phyloP scores from a whole-genome alignment of 1,139 yeast species.

The Suhomyces bolitotheri region DNA sequence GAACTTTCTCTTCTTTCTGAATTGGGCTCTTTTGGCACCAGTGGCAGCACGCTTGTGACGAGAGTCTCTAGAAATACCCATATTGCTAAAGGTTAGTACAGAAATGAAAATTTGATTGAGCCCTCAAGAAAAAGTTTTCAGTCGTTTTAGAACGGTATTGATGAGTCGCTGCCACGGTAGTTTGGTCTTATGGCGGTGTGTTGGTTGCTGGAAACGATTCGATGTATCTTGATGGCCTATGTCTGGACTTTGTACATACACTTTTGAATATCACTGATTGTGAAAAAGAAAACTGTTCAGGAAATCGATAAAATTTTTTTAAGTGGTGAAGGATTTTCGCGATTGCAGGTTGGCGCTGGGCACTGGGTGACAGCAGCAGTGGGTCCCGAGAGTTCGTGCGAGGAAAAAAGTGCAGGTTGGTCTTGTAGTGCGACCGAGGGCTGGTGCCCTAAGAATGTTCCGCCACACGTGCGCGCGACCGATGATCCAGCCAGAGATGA shows the following conservation, averaged over 20 bases:
- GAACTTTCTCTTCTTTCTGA: constrained; percentile 99
- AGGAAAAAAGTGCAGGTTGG: background rate
- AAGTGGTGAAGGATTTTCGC: constrained; percentile 6
- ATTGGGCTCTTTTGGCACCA: constrained; percentile 99
- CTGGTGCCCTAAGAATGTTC: no score
- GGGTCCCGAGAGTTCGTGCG: background rate
- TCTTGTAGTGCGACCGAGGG: background rate
- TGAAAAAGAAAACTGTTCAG: constrained; percentile 14
- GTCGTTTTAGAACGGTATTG: no score
- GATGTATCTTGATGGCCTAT: no score
- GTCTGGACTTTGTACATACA: constrained; percentile 15
- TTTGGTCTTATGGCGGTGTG: constrained; percentile 1
- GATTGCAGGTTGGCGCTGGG: constrained; percentile 10
- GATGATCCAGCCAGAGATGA: no score
- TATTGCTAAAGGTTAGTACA: constrained; percentile 41
- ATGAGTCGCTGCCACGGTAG: no score
- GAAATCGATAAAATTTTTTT: constrained; percentile 15
- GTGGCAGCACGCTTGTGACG: constrained; percentile 99
- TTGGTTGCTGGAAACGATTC: no score
- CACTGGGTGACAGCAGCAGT: background rate
- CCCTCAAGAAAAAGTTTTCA: background rate
- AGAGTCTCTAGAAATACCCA: constrained; percentile 99
- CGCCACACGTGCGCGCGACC: no score
- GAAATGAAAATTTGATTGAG: no score
- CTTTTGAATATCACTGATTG: constrained; percentile 21